Percentiles rank a stretch among this genome's conserved stretches.
Evolutionary conservation across 805 yeast species (phyloP).

Genomic region (Zygosaccharomyces bailii): DNA sequence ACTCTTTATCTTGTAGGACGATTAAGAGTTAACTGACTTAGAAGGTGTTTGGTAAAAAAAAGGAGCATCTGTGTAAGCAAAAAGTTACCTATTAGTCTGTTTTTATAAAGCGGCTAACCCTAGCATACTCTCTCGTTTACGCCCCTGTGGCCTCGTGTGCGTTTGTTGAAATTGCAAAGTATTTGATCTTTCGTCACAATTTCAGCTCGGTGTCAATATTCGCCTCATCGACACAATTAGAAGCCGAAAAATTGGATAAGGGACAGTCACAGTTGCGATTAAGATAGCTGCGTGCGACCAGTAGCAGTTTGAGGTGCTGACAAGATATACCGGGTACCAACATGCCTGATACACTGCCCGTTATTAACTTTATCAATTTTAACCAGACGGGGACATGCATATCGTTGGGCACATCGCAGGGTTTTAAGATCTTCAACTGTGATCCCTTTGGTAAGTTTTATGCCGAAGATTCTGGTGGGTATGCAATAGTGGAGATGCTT

Average conservation of each 20-base stretch:
- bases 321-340: neutral
- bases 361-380: constrained; percentile 54
- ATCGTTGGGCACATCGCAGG: constrained; percentile 60
- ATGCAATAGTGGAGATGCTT: constrained; percentile 73
- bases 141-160: neutral
- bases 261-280: neutral
- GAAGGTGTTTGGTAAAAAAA: too few relatives aligned
- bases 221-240: neutral
- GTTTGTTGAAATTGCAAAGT: neutral
- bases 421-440: constrained; percentile 67
- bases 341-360: constrained; percentile 18
- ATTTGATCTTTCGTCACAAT: neutral
- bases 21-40: too few relatives aligned
- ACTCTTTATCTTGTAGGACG: too few relatives aligned
- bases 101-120: neutral
- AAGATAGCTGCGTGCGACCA: neutral
- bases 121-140: too few relatives aligned
- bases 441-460: constrained; percentile 61
- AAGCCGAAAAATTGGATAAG: neutral
- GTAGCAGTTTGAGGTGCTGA: neutral
- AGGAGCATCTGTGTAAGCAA: too few relatives aligned
- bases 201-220: constrained; percentile 3
- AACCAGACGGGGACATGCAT: constrained; percentile 74
- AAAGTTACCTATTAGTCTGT: neutral
- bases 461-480: constrained; percentile 48